Evolutionary conservation across 345 rosid genomes (phyloP), one percentile per base, ranked within the genome.

Genomic region (Linum tenue): DNA sequence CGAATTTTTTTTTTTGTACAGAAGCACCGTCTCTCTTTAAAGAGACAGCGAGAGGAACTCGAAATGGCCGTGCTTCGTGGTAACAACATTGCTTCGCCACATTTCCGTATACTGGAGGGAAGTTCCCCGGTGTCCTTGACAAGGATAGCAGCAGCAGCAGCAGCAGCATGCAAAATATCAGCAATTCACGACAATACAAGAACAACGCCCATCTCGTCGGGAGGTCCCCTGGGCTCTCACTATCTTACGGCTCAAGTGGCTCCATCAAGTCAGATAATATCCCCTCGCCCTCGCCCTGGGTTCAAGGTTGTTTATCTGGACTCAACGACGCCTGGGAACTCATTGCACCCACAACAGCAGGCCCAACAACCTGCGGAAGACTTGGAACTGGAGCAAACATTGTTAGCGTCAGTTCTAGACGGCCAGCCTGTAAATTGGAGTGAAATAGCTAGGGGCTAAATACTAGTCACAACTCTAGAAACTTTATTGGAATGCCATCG

Each of bases 11-110:
- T 64, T 22, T 22, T 22, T 22, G 31, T 60, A 53, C 78, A 80
- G 89, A 84, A 82, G 64, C 72, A 75, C 63, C 76, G 74, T 2
- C 76, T 68, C 5, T 62, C 72, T 60, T 51, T 78, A 69, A 82
- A 72, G 69, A 71, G 62, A 37, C 50, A 73, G 7, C 73, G 61
- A 72, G 78, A 65, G 42, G 61, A 55, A 56, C 42, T 43, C 14
- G 62, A 43, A 42, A 74, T 67, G 62, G 59, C 37, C 59, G 17
- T 55, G 66, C 14, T 56, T 37, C 7, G 35, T 38, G 67, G 63
- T 60, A 35, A 50, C 56, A 3, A 51, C 42, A 66, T 59, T 57
- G 56, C 69, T 59, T 65, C 69, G 22, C 17, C 67, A 43, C 31
- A 22, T 22, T 35, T 62, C 44, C 62, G 31, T 73, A 10, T 14